phyloP scores from a whole-genome alignment of 179 eudicot genomes.

The Nepenthes alata region DNA sequence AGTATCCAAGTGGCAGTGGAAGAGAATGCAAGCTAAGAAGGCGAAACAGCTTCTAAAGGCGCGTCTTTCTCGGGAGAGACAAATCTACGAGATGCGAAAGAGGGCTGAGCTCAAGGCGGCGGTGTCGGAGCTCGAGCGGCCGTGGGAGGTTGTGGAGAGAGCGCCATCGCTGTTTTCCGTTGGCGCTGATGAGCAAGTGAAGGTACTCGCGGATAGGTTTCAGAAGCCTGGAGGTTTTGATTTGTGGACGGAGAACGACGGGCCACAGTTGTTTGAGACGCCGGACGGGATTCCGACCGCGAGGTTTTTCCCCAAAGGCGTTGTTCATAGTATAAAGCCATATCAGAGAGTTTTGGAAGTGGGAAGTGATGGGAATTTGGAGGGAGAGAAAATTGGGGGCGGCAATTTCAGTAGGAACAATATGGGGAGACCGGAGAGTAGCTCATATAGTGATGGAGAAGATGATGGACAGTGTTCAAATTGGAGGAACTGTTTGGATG shows the following conservation, averaged over 20 bases:
- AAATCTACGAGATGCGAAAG: slow-evolving; percentile 91
- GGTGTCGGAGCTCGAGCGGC: slow-evolving; percentile 73
- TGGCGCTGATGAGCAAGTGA: slow-evolving; percentile 64
- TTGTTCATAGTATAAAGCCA: slow-evolving; percentile 62
- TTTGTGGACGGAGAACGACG: slow-evolving; percentile 81
- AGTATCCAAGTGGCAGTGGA: slow-evolving; percentile 97
- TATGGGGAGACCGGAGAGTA: neutral
- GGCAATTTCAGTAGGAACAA: neutral
- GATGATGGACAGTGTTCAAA: neutral
- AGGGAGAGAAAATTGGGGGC: slow-evolving; percentile 8
- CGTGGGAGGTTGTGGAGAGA: slow-evolving; percentile 61
- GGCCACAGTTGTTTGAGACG: slow-evolving; percentile 60
- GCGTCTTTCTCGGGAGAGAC: slow-evolving; percentile 67
- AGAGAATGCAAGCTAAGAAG: slow-evolving; percentile 76
- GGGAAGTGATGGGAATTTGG: neutral
- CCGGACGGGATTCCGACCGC: slow-evolving; percentile 49
- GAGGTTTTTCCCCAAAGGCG: slow-evolving; percentile 75
- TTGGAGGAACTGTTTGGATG: neutral
- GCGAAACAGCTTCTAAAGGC: slow-evolving; percentile 73
- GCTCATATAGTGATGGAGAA: neutral
- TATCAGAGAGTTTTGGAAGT: slow-evolving; percentile 22
- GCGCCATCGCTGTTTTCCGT: slow-evolving; percentile 49
- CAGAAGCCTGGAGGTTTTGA: slow-evolving; percentile 89
- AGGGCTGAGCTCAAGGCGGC: slow-evolving; percentile 88
- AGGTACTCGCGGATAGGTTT: slow-evolving; percentile 80